Evolutionary conservation across 805 yeast species (phyloP), one percentile per base, ranked within the genome.

Genomic region (Jamesozyma piceae): DNA sequence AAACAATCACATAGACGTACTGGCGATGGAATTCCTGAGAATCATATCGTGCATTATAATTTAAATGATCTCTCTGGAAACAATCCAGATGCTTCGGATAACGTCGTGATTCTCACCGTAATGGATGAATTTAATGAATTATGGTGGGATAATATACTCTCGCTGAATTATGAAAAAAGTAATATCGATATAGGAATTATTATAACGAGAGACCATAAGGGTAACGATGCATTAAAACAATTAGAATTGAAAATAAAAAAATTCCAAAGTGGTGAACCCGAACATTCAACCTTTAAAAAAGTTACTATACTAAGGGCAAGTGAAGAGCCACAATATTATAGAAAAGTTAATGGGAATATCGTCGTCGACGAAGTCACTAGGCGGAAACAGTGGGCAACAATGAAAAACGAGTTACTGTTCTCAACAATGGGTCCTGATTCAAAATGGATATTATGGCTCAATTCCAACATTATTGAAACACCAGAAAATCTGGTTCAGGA

Each of bases 371-470:
- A 92, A 5, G 65, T 80, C 48, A 65, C 63, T 24, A 89, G 63
- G 85, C 86, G 62, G 79, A 82, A 54, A 74, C 95, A 59, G 74
- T 95, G 88, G 95, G 90, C 95, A 2, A 66, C 83, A 50, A 95
- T 95, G 5, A 72, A 96, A 57, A 90, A 89, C 67, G 84, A 95
- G 24, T 67, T 90, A 43, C 69, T 89, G 33, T 83, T 86, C 64
- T 80, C 95, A 10, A 77, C 95, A 2, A 67, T 89, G 37, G 80
- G 84, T 6, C 90, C 95, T 13, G 74, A 82, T 50, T 84, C 90
- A 1, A 75, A 89, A 28, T 89, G 97, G 96, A 82, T 88, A n/a
- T 67, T 89, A 39, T 89, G 97, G 97, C 68, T 90, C 49, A 97
- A 89, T 62, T 77, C 92, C 1, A 96, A 88, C 60, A 78, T 89